Conservation (phyloP, 2,329 filamentous ascomycete species). For the Aspergillus quadricinctus region DNA sequence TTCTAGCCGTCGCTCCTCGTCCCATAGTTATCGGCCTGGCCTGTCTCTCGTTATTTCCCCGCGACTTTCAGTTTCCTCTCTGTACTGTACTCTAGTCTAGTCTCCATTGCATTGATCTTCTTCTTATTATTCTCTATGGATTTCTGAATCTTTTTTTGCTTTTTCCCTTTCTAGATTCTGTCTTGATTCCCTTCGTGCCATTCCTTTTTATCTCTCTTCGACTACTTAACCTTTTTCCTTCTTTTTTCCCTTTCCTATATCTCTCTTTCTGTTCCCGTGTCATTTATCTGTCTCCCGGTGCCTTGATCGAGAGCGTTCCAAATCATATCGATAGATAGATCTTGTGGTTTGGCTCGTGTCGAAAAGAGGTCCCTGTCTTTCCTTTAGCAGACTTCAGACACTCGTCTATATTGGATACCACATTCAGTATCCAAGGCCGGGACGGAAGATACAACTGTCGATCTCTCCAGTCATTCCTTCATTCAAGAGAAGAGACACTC, state of each 20-base stretch:
- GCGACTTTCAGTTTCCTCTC: constrained; percentile 22
- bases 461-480: constrained; percentile 36
- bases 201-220: constrained; percentile 23
- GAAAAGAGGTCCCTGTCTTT: constrained; percentile 33
- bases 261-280: not conserved
- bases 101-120: constrained; percentile 19
- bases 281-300: constrained; percentile 17
- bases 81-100: not conserved
- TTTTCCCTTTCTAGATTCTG: constrained; percentile 19
- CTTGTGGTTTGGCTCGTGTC: constrained; percentile 19
- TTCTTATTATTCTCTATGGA: constrained; percentile 28
- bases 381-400: constrained; percentile 16
- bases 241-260: constrained; percentile 8
- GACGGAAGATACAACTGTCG: not conserved
- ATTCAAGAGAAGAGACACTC: constrained; percentile 27
- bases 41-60: constrained; percentile 31
- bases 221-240: constrained; percentile 14
- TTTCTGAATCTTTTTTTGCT: constrained; percentile 20
- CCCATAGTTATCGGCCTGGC: constrained; percentile 20
- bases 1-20: constrained; percentile 10
- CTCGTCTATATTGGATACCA: not conserved
- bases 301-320: constrained; percentile 17
- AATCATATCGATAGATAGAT: constrained; percentile 6
- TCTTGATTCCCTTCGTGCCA: constrained; percentile 13
- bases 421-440: constrained; percentile 3